Evolutionary conservation across 441 rosid species (phyloP).

Genomic region (Biscutella laevigata): DNA sequence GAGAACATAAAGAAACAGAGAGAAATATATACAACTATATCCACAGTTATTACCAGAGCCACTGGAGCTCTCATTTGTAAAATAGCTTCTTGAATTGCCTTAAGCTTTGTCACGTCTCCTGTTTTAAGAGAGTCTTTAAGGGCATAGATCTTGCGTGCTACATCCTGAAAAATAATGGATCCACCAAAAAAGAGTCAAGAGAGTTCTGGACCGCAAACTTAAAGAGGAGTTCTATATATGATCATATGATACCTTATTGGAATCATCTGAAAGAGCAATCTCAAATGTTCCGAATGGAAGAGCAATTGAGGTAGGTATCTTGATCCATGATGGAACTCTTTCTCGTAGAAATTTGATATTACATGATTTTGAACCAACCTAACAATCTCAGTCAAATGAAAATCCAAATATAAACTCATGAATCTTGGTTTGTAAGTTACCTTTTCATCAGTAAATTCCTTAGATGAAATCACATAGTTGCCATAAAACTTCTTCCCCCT

Average conservation of each 20-base stretch:
- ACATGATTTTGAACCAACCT: constrained; percentile 84
- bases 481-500: constrained; percentile 52
- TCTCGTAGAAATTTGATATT: constrained; percentile 52
- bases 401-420: background rate
- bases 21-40: background rate
- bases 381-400: constrained; percentile 14
- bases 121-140: constrained; percentile 32
- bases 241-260: constrained; percentile 45
- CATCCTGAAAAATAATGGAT: constrained; percentile 31
- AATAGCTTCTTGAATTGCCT: constrained; percentile 47
- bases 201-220: background rate
- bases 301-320: constrained; percentile 62
- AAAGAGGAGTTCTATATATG: background rate
- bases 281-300: constrained; percentile 75
- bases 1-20: constrained; percentile 6
- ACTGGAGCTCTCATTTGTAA: constrained; percentile 40
- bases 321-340: constrained; percentile 73
- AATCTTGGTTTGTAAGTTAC: constrained; percentile 28
- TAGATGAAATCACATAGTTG: constrained; percentile 55
- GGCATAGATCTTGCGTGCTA: constrained; percentile 34
- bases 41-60: constrained; percentile 34
- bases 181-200: background rate
- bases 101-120: constrained; percentile 47
- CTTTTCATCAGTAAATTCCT: constrained; percentile 57
- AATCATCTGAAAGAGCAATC: constrained; percentile 40